A percentile compares a stretch with the other conserved stretches of the same genome.
Conservation (phyloP, 78 protist species). For the slime mould (Dictyostelium discoideum) region DNA sequence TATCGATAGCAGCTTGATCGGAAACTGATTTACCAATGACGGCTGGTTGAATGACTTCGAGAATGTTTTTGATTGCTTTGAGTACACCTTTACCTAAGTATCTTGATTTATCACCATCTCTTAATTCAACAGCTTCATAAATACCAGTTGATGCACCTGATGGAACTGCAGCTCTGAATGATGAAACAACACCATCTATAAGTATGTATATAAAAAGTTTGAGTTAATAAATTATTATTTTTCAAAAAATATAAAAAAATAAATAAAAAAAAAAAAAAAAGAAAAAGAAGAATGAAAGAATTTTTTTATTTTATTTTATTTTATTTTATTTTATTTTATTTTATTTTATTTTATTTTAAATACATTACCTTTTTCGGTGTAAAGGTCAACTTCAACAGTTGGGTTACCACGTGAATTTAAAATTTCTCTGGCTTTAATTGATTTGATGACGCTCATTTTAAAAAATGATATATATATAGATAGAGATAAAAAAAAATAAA, state of each 20-base stretch:
- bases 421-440: conserved; percentile 24
- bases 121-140: conserved; percentile 20
- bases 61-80: conserved; percentile 96
- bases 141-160: conserved; percentile 32
- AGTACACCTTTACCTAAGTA: conserved; percentile 98
- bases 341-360: no score
- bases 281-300: no score
- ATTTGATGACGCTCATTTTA: neutral
- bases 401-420: conserved; percentile 44
- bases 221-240: no score
- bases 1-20: conserved; percentile 94
- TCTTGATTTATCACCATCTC: conserved; percentile 89
- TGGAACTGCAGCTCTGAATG: conserved; percentile 2
- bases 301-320: no score
- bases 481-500: neutral
- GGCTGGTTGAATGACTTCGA: conserved; percentile 91
- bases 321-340: no score
- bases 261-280: neutral
- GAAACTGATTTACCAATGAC: conserved; percentile 89
- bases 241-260: neutral
- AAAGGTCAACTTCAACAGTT: conserved; percentile 18
- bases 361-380: neutral
- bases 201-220: no score
- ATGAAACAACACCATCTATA: neutral
- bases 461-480: neutral